Conservation (phyloP, 768 basidiomycete genomes). For the Leccinum subgranulosum region DNA sequence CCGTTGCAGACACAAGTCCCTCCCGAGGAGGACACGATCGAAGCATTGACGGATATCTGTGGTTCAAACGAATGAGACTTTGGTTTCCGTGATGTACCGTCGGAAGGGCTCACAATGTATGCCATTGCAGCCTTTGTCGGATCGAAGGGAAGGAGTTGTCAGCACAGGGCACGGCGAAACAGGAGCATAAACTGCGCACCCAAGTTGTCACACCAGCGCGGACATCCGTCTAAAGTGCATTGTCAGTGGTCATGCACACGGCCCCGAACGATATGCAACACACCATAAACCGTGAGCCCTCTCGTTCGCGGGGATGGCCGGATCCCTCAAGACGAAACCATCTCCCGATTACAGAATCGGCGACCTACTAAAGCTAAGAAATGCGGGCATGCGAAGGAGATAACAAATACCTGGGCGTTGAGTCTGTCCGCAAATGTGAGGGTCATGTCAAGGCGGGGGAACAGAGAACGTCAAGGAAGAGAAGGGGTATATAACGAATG, state of each 20-base stretch:
- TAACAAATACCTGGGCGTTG: conserved; percentile 36
- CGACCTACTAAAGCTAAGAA: conserved; percentile 30
- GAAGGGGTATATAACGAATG: conserved; percentile 25
- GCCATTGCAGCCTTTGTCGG: conserved; percentile 68
- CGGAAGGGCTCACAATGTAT: conserved; percentile 61
- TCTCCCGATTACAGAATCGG: conserved; percentile 45
- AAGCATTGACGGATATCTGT: conserved; percentile 83
- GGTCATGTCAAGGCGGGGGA: conserved; percentile 29
- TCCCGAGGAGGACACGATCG: conserved; percentile 72
- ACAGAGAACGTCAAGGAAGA: conserved; percentile 15
- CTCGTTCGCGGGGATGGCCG: conserved; percentile 58
- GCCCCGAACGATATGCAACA: conserved; percentile 11
- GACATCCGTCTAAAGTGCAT: conserved; percentile 56
- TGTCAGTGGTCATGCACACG: conserved; percentile 5
- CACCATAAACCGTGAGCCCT: conserved; percentile 61
- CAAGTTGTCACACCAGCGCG: conserved; percentile 81
- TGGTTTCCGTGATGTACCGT: accelerated
- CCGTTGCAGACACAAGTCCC: conserved; percentile 78
- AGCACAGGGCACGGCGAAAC: conserved; percentile 4
- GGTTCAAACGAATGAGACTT: not conserved
- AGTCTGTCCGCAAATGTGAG: conserved; percentile 40
- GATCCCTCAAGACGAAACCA: conserved; percentile 77
- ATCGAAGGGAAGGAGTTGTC: not conserved
- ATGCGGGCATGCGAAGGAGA: not conserved
- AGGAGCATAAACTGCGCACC: conserved; percentile 42